Evolutionary conservation across 805 yeast species (phyloP).

Genomic region (Candida khao-thaluensis): DNA sequence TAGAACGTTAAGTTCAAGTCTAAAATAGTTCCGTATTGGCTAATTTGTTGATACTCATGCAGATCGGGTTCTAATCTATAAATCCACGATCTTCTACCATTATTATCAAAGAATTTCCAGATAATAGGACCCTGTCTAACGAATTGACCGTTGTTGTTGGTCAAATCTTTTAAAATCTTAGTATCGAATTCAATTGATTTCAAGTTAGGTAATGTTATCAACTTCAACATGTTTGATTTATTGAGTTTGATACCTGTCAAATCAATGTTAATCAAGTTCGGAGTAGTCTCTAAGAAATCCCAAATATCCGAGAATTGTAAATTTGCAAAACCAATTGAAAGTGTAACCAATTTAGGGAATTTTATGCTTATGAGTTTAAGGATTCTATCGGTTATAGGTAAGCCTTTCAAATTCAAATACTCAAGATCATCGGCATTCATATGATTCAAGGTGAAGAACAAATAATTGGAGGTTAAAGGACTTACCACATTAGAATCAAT

Average conservation of each 20-base stretch:
- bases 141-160: constrained; percentile 37
- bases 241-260: constrained; percentile 61
- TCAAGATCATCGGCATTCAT: constrained; percentile 44
- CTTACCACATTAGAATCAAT: constrained; percentile 62
- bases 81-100: constrained; percentile 83
- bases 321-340: constrained; percentile 41
- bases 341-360: constrained; percentile 42
- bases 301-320: constrained; percentile 38
- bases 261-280: constrained; percentile 57
- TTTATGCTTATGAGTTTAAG: constrained; percentile 37
- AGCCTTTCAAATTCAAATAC: constrained; percentile 63
- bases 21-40: constrained; percentile 15
- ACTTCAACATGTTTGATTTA: constrained; percentile 48
- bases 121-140: constrained; percentile 29
- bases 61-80: constrained; percentile 44
- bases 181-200: constrained; percentile 67
- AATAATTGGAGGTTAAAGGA: constrained; percentile 53
- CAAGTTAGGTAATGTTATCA: constrained; percentile 37
- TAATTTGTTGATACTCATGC: constrained; percentile 30
- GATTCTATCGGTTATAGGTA: constrained; percentile 49
- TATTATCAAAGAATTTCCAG: constrained; percentile 56
- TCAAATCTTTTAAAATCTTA: constrained; percentile 51
- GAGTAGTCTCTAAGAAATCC: constrained; percentile 27
- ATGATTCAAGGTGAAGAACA: constrained; percentile 43
- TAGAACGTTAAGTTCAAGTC: constrained; percentile 50